Evolutionary conservation across 805 yeast genomes (phyloP).

Genomic region (Hanseniaspora occidentalis): DNA sequence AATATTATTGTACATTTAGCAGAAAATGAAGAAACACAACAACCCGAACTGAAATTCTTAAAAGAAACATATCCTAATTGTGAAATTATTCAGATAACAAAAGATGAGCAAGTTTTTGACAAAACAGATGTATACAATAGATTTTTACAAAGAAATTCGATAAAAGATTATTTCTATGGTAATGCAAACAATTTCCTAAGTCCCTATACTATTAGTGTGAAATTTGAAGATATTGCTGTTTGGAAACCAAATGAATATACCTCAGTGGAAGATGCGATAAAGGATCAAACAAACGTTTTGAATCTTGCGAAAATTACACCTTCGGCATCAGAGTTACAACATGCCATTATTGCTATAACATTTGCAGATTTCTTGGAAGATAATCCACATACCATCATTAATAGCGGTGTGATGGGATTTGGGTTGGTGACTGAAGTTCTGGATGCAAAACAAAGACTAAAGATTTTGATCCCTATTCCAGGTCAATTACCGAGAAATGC

Average conservation of each 20-base stretch:
- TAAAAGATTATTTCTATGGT: slow-evolving; percentile 87
- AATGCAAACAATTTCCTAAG: slow-evolving; percentile 44
- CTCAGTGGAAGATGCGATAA: slow-evolving; percentile 16
- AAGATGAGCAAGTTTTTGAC: slow-evolving; percentile 68
- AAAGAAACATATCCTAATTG: slow-evolving; percentile 1
- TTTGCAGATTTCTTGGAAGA: slow-evolving; percentile 37
- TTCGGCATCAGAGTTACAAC: slow-evolving; percentile 47
- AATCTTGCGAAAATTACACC: slow-evolving; percentile 29
- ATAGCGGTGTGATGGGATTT: slow-evolving; percentile 64
- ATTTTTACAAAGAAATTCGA: slow-evolving; percentile 59
- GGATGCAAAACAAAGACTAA: slow-evolving; percentile 48
- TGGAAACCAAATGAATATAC: slow-evolving; percentile 37
- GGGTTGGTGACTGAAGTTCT: slow-evolving; percentile 60
- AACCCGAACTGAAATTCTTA: neutral
- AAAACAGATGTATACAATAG: slow-evolving; percentile 58
- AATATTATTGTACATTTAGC: slow-evolving; percentile 15
- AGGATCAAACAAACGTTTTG: slow-evolving; percentile 8
- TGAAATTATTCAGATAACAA: slow-evolving; percentile 42
- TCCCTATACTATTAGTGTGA: slow-evolving; percentile 76
- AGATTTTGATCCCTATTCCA: slow-evolving; percentile 72
- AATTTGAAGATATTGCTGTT: slow-evolving; percentile 44
- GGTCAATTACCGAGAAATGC: slow-evolving; percentile 70
- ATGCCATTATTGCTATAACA: slow-evolving; percentile 58
- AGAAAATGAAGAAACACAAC: neutral
- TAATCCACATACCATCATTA: slow-evolving; percentile 31